Percentiles rank a stretch among this genome's conserved stretches.
These are phyloP conservation scores for Chrysoporthe cubensis DNA, from an alignment of 2,329 filamentous ascomycete species.

Conservation along the genomic window DNA sequence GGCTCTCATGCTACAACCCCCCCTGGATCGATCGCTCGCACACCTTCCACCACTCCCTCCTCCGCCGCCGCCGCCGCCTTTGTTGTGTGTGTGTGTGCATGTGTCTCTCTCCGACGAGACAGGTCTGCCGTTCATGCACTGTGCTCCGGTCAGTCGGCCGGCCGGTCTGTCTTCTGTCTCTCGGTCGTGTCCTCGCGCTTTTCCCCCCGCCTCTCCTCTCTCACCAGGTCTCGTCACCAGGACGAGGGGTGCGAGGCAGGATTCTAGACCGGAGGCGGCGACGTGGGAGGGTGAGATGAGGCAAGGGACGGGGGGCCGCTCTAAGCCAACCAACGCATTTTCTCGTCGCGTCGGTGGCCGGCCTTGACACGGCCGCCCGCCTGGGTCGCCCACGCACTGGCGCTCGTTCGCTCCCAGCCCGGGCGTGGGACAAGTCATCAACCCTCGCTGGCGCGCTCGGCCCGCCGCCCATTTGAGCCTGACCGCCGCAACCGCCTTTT, in stretches of 20 bases:
- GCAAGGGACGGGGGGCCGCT: slow-evolving; percentile 5
- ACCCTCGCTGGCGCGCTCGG: not conserved
- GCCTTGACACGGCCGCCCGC: slow-evolving; percentile 3
- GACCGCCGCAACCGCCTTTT: not conserved
- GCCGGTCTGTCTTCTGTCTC: not conserved
- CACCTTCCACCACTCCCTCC: too few relatives aligned
- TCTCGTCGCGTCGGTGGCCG: slow-evolving; percentile 7
- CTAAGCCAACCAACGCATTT: slow-evolving; percentile 12
- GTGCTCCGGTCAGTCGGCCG: too few relatives aligned
- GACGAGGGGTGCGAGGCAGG: not conserved
- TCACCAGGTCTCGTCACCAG: not conserved
- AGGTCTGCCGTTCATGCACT: too few relatives aligned
- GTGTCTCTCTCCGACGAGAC: too few relatives aligned
- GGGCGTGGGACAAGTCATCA: not conserved
- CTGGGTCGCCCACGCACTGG: not conserved
- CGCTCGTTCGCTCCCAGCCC: not conserved
- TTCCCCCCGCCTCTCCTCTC: not conserved
- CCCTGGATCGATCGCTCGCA: too few relatives aligned
- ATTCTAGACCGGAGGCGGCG: not conserved
- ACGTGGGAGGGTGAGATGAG: slow-evolving; percentile 2
- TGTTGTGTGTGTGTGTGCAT: too few relatives aligned
- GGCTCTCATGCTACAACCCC: too few relatives aligned
- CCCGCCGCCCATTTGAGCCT: not conserved
- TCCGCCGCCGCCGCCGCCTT: too few relatives aligned
- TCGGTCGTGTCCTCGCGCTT: not conserved